Evolutionary conservation across 2,329 filamentous ascomycete species (phyloP).

Genomic region (Apiospora marii): DNA sequence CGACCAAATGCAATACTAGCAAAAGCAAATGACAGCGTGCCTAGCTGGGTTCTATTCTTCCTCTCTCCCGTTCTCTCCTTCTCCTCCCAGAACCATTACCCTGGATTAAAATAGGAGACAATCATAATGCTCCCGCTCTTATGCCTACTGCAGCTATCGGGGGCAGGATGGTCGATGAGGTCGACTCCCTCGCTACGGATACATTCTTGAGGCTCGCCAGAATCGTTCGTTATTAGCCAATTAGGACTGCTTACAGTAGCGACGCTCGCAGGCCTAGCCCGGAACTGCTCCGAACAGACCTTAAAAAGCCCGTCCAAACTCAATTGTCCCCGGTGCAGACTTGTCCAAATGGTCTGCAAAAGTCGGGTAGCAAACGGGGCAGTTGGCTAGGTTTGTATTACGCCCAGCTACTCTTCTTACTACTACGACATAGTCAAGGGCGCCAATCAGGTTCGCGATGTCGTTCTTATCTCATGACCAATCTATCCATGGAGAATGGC

Average conservation of each 20-base stretch:
- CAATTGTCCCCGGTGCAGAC: neutral
- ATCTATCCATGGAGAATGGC: neutral
- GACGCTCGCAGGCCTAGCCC: neutral
- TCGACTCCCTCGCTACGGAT: neutral
- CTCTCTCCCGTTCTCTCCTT: too few relatives aligned
- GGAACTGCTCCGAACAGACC: neutral
- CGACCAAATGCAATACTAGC: neutral
- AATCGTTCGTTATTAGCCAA: neutral
- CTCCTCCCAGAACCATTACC: neutral
- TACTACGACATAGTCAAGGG: neutral
- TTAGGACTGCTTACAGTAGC: neutral
- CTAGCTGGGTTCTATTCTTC: neutral
- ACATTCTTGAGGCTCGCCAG: neutral
- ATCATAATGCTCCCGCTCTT: neutral
- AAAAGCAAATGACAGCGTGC: neutral
- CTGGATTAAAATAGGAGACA: neutral
- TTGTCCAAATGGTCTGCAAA: conserved; percentile 13
- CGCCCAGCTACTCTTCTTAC: neutral
- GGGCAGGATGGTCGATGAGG: neutral
- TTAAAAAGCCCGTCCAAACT: neutral
- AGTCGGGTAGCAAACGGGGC: neutral
- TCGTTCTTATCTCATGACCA: conserved; percentile 1
- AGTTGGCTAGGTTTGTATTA: neutral
- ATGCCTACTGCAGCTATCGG: neutral
- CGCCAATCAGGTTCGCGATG: neutral